Conservation (phyloP, 108 stramenopile genomes). For the Skeletonema menzelii region DNA sequence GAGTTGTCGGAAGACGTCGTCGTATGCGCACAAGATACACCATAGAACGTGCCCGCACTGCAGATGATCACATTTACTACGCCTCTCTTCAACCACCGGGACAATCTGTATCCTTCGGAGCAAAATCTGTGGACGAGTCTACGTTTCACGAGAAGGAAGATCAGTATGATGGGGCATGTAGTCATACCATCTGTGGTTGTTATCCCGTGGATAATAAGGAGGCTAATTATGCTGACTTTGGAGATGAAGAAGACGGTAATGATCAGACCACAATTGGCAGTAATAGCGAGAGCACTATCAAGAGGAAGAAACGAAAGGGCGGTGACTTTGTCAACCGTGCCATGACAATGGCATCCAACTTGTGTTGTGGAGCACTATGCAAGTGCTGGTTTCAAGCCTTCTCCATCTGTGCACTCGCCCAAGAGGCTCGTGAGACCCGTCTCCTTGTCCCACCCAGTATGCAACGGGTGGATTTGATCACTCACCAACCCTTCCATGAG, state of each 20-base stretch:
- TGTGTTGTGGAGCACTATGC: conserved; percentile 77
- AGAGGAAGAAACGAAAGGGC: conserved; percentile 48
- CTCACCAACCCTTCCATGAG: conserved; percentile 87
- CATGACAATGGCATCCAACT: conserved; percentile 57
- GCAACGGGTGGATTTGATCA: conserved; percentile 82
- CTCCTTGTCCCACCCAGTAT: conserved; percentile 72
- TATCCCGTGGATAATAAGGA: conserved; percentile 72
- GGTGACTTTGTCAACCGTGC: conserved; percentile 68
- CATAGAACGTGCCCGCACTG: conserved; percentile 67
- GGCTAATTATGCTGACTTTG: conserved; percentile 62
- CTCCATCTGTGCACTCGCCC: conserved; percentile 82
- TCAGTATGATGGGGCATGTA: conserved; percentile 86
- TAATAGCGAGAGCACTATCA: conserved; percentile 4
- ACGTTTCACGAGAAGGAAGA: conserved; percentile 59
- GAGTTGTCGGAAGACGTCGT: conserved; percentile 75
- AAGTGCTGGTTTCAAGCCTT: conserved; percentile 84
- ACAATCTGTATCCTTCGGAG: not conserved
- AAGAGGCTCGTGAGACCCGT: conserved; percentile 84
- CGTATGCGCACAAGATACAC: conserved; percentile 83
- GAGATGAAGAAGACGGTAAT: conserved; percentile 48
- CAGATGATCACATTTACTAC: conserved; percentile 86
- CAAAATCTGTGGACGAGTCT: conserved; percentile 15
- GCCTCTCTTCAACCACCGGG: conserved; percentile 46
- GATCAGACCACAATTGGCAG: conserved; percentile 11
- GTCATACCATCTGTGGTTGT: conserved; percentile 85